A percentile compares a stretch with the other conserved stretches of the same genome.
Evolutionary conservation across 345 rosid genomes (phyloP).

Genomic region (Litchi chinensis): DNA sequence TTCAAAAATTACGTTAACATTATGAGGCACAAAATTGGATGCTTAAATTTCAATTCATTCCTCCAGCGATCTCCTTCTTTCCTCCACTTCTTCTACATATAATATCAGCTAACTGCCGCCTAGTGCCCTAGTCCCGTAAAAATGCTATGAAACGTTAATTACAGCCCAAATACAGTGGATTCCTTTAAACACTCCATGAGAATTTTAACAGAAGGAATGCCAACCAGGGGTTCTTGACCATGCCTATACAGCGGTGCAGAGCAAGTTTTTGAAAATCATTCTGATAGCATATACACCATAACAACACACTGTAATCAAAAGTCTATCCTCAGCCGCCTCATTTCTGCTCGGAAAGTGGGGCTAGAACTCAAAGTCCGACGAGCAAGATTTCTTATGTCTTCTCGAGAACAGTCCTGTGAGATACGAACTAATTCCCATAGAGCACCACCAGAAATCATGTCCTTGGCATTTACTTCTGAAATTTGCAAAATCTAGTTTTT

Average conservation of each 20-base stretch:
- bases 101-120: background rate
- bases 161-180: background rate
- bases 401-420: constrained; percentile 89
- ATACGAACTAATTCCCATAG: constrained; percentile 94
- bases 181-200: constrained; percentile 14
- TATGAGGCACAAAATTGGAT: background rate
- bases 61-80: background rate
- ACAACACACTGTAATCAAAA: constrained; percentile 36
- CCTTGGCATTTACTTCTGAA: constrained; percentile 91
- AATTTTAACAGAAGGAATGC: background rate
- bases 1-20: background rate
- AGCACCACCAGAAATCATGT: constrained; percentile 93
- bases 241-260: constrained; percentile 4
- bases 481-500: constrained; percentile 2
- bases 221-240: background rate
- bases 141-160: background rate
- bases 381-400: constrained; percentile 89
- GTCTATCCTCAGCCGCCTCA: constrained; percentile 69
- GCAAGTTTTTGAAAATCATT: background rate
- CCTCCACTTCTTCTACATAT: background rate
- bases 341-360: constrained; percentile 61
- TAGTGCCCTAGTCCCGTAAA: background rate
- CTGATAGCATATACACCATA: no score
- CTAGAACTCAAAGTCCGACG: constrained; percentile 73
- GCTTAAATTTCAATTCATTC: background rate